Evolutionary conservation across 148 eudicot genomes (phyloP).

Genomic region (Camellia granthamiana): DNA sequence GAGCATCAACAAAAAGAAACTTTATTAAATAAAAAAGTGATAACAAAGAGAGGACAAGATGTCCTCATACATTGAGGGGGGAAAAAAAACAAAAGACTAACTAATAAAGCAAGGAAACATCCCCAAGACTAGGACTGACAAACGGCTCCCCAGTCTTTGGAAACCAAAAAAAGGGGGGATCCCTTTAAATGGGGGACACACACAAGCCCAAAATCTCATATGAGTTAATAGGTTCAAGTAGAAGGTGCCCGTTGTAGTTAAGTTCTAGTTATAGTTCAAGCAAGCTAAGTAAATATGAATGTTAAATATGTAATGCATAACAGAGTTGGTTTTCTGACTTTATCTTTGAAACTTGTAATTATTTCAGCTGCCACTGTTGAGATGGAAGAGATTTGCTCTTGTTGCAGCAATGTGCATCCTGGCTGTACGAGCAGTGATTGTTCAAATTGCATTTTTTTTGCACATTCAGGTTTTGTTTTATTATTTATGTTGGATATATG

Average conservation of each 20-base stretch:
- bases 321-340: not conserved
- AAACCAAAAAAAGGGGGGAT: too few relatives aligned
- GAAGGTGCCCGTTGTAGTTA: not conserved
- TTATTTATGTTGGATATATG: not conserved
- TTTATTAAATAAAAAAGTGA: too few relatives aligned
- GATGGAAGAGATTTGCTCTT: constrained; percentile 96
- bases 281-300: not conserved
- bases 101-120: too few relatives aligned
- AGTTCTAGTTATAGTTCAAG: not conserved
- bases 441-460: constrained; percentile 91
- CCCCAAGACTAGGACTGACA: too few relatives aligned
- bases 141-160: too few relatives aligned
- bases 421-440: constrained; percentile 91
- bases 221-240: not conserved
- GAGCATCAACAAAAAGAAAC: too few relatives aligned
- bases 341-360: constrained; percentile 16
- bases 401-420: constrained; percentile 97
- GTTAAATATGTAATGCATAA: not conserved
- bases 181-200: too few relatives aligned
- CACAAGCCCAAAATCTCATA: too few relatives aligned
- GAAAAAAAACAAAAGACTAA: too few relatives aligned
- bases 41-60: too few relatives aligned
- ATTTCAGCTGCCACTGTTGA: constrained; percentile 72
- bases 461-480: constrained; percentile 73
- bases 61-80: too few relatives aligned